These are phyloP conservation scores for Trypethelium eluteriae DNA, from an alignment of 495 filamentous ascomycete genomes.

Conservation along the genomic window DNA sequence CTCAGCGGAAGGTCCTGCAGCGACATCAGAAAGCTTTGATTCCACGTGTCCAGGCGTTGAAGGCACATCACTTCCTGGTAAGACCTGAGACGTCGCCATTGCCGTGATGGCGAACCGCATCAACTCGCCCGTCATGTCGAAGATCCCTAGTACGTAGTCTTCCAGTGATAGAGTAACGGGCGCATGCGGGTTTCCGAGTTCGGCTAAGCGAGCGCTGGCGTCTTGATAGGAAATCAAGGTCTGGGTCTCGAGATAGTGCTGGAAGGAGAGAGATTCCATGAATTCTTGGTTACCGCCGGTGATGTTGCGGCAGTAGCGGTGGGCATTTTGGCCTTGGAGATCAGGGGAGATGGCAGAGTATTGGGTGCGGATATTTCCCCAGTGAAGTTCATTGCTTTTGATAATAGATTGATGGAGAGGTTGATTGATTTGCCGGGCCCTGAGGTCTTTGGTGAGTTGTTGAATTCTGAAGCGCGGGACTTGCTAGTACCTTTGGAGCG, in stretches of 20 bases:
- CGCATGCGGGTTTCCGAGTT: constrained; percentile 21
- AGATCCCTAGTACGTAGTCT: constrained; percentile 86
- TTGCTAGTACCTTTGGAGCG: constrained; percentile 68
- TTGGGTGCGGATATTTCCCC: constrained; percentile 58
- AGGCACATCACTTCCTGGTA: constrained; percentile 39
- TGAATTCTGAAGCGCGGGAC: not conserved
- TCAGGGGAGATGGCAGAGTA: constrained; percentile 63
- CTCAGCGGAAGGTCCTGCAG: not conserved
- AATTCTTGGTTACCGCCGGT: constrained; percentile 79
- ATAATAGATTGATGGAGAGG: constrained; percentile 58
- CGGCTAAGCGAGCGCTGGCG: constrained; percentile 42
- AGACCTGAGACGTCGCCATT: constrained; percentile 55
- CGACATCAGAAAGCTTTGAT: not conserved
- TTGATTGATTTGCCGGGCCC: constrained; percentile 55
- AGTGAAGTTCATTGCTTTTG: constrained; percentile 55
- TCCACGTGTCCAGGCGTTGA: not conserved
- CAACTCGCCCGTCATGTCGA: constrained; percentile 87
- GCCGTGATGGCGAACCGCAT: constrained; percentile 90
- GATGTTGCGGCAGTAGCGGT: constrained; percentile 73
- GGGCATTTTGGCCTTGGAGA: constrained; percentile 66
- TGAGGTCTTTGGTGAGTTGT: constrained; percentile 29
- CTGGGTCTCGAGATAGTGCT: constrained; percentile 76
- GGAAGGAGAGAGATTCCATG: constrained; percentile 78
- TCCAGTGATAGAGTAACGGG: constrained; percentile 58
- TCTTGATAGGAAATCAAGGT: constrained; percentile 59